Evolutionary conservation across 306 rosid genomes (phyloP).

Genomic region (Cucumis hystrix): DNA sequence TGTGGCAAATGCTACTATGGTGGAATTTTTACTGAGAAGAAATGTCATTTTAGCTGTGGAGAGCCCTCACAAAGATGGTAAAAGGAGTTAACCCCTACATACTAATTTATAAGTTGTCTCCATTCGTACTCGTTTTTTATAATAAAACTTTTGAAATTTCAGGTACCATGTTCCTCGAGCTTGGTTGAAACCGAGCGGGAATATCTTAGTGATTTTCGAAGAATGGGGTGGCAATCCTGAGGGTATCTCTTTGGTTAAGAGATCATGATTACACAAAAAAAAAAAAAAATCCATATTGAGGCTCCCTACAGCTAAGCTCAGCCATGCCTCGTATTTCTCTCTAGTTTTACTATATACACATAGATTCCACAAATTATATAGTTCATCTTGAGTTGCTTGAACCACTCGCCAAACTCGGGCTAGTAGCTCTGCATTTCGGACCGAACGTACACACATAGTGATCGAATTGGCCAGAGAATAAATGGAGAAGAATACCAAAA

Average conservation of each 20-base stretch:
- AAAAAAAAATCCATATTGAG: constrained; percentile 25
- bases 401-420: background rate
- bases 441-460: background rate
- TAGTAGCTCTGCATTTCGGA: background rate
- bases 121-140: too few relatives aligned
- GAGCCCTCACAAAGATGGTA: constrained; percentile 93
- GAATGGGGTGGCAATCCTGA: constrained; percentile 85
- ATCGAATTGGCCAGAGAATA: background rate
- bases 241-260: constrained; percentile 55
- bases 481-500: constrained; percentile 10
- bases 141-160: background rate
- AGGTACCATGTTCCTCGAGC: constrained; percentile 95
- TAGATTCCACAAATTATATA: background rate
- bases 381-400: background rate
- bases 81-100: constrained; percentile 10
- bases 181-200: constrained; percentile 60
- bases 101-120: background rate
- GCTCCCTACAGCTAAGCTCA: constrained; percentile 39
- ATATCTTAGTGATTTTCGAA: constrained; percentile 69
- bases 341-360: background rate
- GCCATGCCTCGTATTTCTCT: constrained; percentile 8
- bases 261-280: constrained; percentile 39
- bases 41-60: constrained; percentile 60
- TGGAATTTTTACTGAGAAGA: constrained; percentile 54
- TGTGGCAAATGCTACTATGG: constrained; percentile 66